Evolutionary conservation across 1,139 yeast species (phyloP).

Genomic region (Ogataea hybrid): DNA sequence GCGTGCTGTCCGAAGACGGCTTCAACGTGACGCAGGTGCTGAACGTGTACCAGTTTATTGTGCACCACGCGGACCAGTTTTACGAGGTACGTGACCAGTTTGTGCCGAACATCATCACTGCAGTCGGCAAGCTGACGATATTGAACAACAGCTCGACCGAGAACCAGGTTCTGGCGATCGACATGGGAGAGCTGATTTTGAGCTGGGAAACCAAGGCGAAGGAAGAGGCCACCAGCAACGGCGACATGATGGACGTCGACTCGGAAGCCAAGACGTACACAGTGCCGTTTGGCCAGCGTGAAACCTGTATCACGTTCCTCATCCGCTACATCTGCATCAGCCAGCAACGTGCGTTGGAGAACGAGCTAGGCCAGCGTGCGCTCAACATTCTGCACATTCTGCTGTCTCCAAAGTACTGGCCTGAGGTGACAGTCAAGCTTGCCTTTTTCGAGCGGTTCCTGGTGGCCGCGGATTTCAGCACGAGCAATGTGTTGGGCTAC

Average conservation of each 20-base stretch:
- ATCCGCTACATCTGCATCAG: conserved; percentile 87
- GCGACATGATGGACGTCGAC: conserved; percentile 26
- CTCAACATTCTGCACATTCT: conserved; percentile 71
- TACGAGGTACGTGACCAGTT: conserved; percentile 87
- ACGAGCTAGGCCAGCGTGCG: conserved; percentile 79
- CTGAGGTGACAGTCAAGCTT: conserved; percentile 80
- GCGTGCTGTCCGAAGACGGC: conserved; percentile 89
- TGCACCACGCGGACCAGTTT: conserved; percentile 81
- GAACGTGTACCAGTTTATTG: conserved; percentile 87
- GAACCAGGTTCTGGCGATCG: conserved; percentile 83
- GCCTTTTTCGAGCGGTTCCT: conserved; percentile 85
- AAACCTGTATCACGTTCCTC: conserved; percentile 88
- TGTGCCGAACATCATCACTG: conserved; percentile 85
- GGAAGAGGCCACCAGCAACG: conserved; percentile 15
- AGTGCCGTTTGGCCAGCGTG: conserved; percentile 79
- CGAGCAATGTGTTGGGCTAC: conserved; percentile 61
- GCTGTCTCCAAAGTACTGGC: conserved; percentile 74
- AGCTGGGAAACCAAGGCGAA: conserved; percentile 74
- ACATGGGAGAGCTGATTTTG: conserved; percentile 78
- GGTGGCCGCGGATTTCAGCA: conserved; percentile 71
- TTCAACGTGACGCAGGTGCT: conserved; percentile 79
- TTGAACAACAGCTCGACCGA: conserved; percentile 79
- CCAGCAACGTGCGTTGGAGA: conserved; percentile 82
- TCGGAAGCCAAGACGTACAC: conserved; percentile 36
- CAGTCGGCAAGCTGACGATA: conserved; percentile 89